Evolutionary conservation across 352 stramenopile genomes (phyloP).

Genomic region (Pythium utonaiense): DNA sequence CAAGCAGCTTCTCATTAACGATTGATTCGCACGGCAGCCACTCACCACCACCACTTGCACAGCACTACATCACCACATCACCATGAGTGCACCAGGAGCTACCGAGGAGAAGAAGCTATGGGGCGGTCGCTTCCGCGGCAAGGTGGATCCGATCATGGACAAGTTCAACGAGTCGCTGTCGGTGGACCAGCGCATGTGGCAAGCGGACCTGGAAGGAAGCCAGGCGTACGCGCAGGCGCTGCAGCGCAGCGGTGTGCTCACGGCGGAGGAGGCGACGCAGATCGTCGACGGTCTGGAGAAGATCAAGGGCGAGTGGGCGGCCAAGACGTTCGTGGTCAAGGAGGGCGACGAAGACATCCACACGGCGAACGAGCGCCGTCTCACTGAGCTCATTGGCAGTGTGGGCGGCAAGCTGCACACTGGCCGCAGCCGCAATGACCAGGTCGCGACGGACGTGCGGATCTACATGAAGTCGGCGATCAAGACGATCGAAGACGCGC

Average conservation of each 20-base stretch:
- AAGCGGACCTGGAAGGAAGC: constrained; percentile 94
- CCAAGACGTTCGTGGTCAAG: constrained; percentile 82
- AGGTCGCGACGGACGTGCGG: constrained; percentile 97
- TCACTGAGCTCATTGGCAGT: constrained; percentile 97
- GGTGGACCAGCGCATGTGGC: constrained; percentile 98
- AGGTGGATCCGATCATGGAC: constrained; percentile 95
- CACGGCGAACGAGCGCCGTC: constrained; percentile 97
- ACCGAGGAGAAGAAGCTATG: constrained; percentile 78
- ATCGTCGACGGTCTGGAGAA: constrained; percentile 88
- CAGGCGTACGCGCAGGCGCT: constrained; percentile 94
- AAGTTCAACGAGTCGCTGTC: constrained; percentile 99
- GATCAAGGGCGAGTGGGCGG: constrained; percentile 88
- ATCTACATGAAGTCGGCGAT: constrained; percentile 91
- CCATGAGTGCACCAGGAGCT: constrained; percentile 21
- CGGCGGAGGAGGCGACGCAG: constrained; percentile 74
- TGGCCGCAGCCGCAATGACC: constrained; percentile 95
- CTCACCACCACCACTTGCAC: neutral
- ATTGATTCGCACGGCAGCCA: neutral
- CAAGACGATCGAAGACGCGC: constrained; percentile 53
- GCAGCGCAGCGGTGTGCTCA: constrained; percentile 91
- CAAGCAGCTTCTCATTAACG: neutral
- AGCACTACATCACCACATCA: constrained; percentile 32
- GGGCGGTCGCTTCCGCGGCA: constrained; percentile 92
- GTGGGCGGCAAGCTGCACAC: constrained; percentile 98
- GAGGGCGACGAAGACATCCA: constrained; percentile 98